phyloP scores from a whole-genome alignment of 2,329 filamentous ascomycete species.

The Cytospora mali region DNA sequence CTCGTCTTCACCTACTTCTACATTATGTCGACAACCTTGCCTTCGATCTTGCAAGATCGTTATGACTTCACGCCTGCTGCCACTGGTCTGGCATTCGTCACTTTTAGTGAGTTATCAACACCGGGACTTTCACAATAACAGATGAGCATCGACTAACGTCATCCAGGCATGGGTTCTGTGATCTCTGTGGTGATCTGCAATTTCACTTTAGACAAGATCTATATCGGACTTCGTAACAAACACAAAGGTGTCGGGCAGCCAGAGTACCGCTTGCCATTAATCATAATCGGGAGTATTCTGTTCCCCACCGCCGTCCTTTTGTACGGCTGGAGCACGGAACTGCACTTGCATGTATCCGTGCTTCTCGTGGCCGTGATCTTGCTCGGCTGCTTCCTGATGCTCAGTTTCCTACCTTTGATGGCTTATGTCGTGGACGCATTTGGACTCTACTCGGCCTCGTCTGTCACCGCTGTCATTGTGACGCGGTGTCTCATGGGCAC shows the following conservation, averaged over 20 bases:
- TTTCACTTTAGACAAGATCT: conserved; percentile 54
- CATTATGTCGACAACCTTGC: conserved; percentile 55
- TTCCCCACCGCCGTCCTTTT: conserved; percentile 48
- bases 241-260: conserved; percentile 48
- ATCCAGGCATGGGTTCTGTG: conserved; percentile 51
- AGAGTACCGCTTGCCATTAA: conserved; percentile 57
- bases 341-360: conserved; percentile 44
- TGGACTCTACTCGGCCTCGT: conserved; percentile 58
- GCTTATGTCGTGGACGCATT: conserved; percentile 62
- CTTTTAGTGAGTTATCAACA: conserved; percentile 47
- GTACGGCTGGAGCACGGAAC: conserved; percentile 56
- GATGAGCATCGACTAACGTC: conserved; percentile 24
- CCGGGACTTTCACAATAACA: neutral
- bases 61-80: conserved; percentile 54
- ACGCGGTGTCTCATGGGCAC: conserved; percentile 58
- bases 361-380: conserved; percentile 48
- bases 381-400: conserved; percentile 48
- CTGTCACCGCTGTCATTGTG: conserved; percentile 59
- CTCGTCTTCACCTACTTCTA: conserved; percentile 57
- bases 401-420: conserved; percentile 53
- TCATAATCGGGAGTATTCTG: conserved; percentile 48
- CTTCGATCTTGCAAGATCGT: conserved; percentile 50
- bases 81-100: conserved; percentile 56
- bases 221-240: conserved; percentile 48
- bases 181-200: conserved; percentile 54